Evolutionary conservation across 129 eudicot genomes (phyloP), one percentile per base, ranked within the genome.

Genomic region (Scalesia atractyloides): DNA sequence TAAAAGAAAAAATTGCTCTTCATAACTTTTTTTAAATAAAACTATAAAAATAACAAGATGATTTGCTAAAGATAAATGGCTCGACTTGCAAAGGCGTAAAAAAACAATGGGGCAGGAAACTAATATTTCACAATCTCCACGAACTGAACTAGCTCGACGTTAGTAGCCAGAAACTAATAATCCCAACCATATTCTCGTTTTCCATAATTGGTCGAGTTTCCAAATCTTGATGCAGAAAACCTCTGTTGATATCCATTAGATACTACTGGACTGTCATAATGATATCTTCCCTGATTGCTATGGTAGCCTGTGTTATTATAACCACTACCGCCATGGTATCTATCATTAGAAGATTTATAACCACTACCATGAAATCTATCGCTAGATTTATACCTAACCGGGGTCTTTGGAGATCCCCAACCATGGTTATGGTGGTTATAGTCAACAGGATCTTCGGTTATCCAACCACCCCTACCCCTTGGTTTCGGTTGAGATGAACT

Each of bases 381-480:
- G n/a, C 67, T 56, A 36, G 72, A 74, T 59, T 66, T 80, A 71
- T 75, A 57, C 62, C 68, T 75, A 47, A 24, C 70, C 7, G 91
- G 96, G 13, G 95, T 87, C 58, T 77, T 68, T 73, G 96, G 88
- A 78, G 98, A 84, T 74, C 88, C 79, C 92, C 86, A 74, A n/a
- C 62, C 79, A 41, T 57, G 78, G 66, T 78, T 59, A 39, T 39
- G 1, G 49, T 63, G 7, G 65, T 48, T 12, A 17, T 18, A 72
- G 73, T 94, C 91, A 59, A 83, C 85, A 22, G 89, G 87, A 59
- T 91, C 78, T 72, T 88, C 92, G 41, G 84, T 77, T 48, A 50
- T 79, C 96, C 96, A 91, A 33, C 93, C 91, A 50, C 90, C 87
- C 53, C 83, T 68, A 50, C 69, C 54, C 77, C 85, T 88, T 6